Conservation (phyloP, 768 basidiomycete species). For the Leccinellum luteum region DNA sequence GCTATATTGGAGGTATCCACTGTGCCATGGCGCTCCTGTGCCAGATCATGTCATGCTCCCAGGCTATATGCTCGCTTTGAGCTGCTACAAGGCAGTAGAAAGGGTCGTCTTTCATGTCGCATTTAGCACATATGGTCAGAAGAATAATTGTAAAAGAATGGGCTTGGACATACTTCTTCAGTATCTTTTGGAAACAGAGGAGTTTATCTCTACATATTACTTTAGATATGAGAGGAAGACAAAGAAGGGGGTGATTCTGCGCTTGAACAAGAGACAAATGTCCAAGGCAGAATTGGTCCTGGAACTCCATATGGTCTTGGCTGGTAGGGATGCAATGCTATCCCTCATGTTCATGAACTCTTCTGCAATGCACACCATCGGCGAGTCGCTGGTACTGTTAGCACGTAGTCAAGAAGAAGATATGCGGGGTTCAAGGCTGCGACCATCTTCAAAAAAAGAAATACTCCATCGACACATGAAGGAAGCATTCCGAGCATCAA, state of each 20-base stretch:
- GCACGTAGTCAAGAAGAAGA: background rate
- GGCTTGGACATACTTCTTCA: too few species aligned
- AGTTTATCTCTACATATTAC: constrained; percentile 89
- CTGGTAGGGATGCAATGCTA: background rate
- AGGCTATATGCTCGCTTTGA: too few species aligned
- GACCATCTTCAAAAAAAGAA: too few species aligned
- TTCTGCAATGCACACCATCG: background rate
- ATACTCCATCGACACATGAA: too few species aligned
- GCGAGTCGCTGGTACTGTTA: background rate
- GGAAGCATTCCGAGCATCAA: too few species aligned
- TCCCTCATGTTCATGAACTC: too few species aligned
- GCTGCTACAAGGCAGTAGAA: too few species aligned
- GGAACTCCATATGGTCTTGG: background rate
- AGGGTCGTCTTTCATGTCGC: too few species aligned
- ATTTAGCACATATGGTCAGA: too few species aligned
- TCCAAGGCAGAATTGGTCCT: background rate
- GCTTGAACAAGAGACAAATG: constrained; percentile 13
- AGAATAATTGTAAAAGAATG: too few species aligned
- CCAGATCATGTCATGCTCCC: too few species aligned
- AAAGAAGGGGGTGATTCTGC: constrained; percentile 61
- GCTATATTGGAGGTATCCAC: constrained; percentile 32
- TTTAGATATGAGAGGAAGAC: constrained; percentile 49
- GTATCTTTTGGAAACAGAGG: constrained; percentile 92
- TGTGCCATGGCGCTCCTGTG: constrained; percentile 56
- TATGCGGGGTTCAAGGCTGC: too few species aligned